Conservation (phyloP, 352 stramenopile species). For the Phytophthora aleatoria region DNA sequence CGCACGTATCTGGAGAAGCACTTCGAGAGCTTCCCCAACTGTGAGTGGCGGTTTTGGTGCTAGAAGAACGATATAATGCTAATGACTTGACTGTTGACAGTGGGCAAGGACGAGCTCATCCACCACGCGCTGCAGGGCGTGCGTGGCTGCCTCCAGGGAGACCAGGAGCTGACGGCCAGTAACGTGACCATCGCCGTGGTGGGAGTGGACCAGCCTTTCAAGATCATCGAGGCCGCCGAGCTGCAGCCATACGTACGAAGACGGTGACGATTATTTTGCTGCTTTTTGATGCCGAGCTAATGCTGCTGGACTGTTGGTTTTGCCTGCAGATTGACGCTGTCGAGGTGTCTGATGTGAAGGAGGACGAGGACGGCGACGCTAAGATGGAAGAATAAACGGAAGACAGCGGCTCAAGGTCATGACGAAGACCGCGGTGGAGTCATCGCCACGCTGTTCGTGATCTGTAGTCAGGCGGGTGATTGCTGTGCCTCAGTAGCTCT, state of each 20-base stretch:
- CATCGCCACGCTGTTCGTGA: conserved; percentile 8
- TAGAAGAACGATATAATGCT: neutral
- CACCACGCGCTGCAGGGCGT: conserved; percentile 97
- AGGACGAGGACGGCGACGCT: conserved; percentile 76
- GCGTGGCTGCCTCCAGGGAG: conserved; percentile 94
- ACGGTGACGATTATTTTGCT: neutral
- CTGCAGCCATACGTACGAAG: conserved; percentile 94
- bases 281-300: neutral
- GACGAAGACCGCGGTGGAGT: conserved; percentile 8
- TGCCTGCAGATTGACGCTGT: conserved; percentile 79
- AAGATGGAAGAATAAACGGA: conserved; percentile 82
- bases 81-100: conserved; percentile 35
- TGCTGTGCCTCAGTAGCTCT: conserved; percentile 16
- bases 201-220: conserved; percentile 93
- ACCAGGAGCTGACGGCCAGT: conserved; percentile 94
- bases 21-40: conserved; percentile 92
- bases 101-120: conserved; percentile 96
- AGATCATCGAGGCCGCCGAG: conserved; percentile 93
- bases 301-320: conserved; percentile 2
- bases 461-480: conserved; percentile 2
- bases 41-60: conserved; percentile 44
- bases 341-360: conserved; percentile 83
- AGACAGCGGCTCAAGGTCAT: conserved; percentile 14
- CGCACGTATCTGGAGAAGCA: conserved; percentile 99
- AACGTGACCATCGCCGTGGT: conserved; percentile 95